Evolutionary conservation across 208 protist species (phyloP), one percentile per base, ranked within the genome.

Genomic region (Naegleria fowleri): DNA sequence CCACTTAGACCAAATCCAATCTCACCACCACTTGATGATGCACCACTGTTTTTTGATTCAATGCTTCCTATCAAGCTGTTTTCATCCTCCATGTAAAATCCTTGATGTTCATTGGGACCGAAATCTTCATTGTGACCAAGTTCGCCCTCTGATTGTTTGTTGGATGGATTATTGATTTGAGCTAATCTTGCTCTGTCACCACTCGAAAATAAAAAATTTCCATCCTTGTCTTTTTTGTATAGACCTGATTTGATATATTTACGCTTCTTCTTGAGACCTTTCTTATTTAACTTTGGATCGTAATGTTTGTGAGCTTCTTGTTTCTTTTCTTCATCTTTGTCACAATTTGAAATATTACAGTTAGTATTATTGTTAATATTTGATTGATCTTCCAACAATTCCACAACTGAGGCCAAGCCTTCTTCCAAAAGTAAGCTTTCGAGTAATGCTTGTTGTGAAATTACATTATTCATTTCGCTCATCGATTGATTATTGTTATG

Each of bases 211-310:
- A 88, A 25, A 39, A 88, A 88, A 38, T 88, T 55, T 6, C 85
- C 85, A 58, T 38, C 55, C 25, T 36, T 88, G 85, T 88, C 85
- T 58, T 88, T 88, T 88, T 41, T 88, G 33, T 39, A 88, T 11
- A 88, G n/a, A 59, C 85, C 85, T 36, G n/a, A 40, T 39, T 88
- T 88, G 41, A 88, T 39, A 38, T 88, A 88, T 43, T 58, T 88
- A 58, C 85, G 15, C 41, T 88, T 88, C 41, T 88, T 88, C 67
- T 79, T 79, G 25, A 79, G 19, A 7, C 67, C 67, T 9, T 79
- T 79, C 67, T 79, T 79, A 33, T 79, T 79, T 67, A 29, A 29
- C 55, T 67, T 67, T 29, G 55, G 55, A 67, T 67, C 55, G 55
- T 67, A 67, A 67, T 15, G 19, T 19, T 67, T 67, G 55, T 67